Base-by-base conservation (phyloP, 148 eudicot species). In the Hydrangea macrophylla region DNA sequence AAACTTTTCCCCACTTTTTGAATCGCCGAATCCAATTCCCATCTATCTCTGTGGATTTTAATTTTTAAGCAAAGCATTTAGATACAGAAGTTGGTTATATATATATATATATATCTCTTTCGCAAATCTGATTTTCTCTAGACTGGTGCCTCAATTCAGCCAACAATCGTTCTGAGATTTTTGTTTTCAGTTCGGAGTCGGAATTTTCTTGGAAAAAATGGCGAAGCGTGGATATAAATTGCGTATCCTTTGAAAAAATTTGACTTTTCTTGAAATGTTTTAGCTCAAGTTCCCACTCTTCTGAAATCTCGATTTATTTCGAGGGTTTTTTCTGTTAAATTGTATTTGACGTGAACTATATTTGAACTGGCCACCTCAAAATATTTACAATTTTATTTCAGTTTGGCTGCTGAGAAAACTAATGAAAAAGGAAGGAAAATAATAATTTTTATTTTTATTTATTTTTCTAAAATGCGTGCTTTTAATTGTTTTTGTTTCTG, bases 211-310 rank as follows among this genome's bases (percentile, higher is more conserved):
- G 40, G 54, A 36, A 59, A 55, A 65, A 79, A 93, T 93, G 92
- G 92, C 90, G 71, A 83, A 82, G 65, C 90, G 95, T 36, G 96
- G 92, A 37, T 90, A 88, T 65, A 93, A 93, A 76, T 83, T 93
- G 82, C 98, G 98, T 93, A 93, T 93, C 96, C 95, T 87, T 81
- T 79, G 26, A 12, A 33, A 22, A 26, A 25, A 44, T 25, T 60
- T 62, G 17, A 22, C 30, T 22, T 65, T 68, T 71, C 1, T 42
- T 27, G 10, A 22, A 35, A 42, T 26, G 24, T n/a, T 68, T n/a
- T 68, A 36, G 24, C 40, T 50, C 24, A n/a, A 58, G 0, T n/a
- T 26, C 70, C 44, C 12, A 7, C 2, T 57, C 9, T 58, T 22
- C 3, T n/a, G 33, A 37, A 6, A 58, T 68, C 23, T 67, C 62